These are phyloP conservation scores for Barnettozyma wickerhamii DNA, from an alignment of 805 yeast genomes.

Conservation along the genomic window DNA sequence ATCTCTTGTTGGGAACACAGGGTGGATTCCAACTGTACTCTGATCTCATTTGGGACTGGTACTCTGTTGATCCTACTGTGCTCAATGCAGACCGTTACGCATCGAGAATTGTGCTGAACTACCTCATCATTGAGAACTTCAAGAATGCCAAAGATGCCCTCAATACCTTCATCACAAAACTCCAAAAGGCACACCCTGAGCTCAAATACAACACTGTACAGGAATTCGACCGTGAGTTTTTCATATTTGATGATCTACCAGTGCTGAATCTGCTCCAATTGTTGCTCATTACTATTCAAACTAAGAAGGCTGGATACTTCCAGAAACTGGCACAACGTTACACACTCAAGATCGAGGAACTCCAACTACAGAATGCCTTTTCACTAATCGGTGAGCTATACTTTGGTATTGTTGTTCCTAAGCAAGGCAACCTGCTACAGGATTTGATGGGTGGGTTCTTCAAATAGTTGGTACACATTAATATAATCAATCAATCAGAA, in stretches of 20 bases:
- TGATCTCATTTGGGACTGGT: constrained; percentile 44
- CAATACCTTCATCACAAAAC: constrained; percentile 31
- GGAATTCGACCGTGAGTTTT: constrained; percentile 30
- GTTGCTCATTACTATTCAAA: constrained; percentile 54
- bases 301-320: constrained; percentile 48
- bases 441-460: constrained; percentile 74
- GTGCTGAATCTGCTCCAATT: constrained; percentile 68
- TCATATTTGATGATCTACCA: constrained; percentile 37
- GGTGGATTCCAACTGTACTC: constrained; percentile 40
- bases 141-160: constrained; percentile 48
- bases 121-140: constrained; percentile 61
- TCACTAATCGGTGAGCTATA: constrained; percentile 56
- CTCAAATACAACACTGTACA: constrained; percentile 23
- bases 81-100: constrained; percentile 30
- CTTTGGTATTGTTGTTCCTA: constrained; percentile 53
- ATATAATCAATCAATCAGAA: neutral
- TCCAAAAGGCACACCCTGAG: constrained; percentile 21
- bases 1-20: constrained; percentile 61
- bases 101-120: constrained; percentile 69
- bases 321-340: constrained; percentile 50
- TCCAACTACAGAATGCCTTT: constrained; percentile 41
- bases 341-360: constrained; percentile 29
- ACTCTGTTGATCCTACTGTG: constrained; percentile 23
- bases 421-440: constrained; percentile 54
- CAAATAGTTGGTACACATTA: constrained; percentile 3